Percentiles rank a stretch among this genome's conserved stretches.
phyloP scores from a whole-genome alignment of 2,329 filamentous ascomycete species.

The Xylaria sp. region DNA sequence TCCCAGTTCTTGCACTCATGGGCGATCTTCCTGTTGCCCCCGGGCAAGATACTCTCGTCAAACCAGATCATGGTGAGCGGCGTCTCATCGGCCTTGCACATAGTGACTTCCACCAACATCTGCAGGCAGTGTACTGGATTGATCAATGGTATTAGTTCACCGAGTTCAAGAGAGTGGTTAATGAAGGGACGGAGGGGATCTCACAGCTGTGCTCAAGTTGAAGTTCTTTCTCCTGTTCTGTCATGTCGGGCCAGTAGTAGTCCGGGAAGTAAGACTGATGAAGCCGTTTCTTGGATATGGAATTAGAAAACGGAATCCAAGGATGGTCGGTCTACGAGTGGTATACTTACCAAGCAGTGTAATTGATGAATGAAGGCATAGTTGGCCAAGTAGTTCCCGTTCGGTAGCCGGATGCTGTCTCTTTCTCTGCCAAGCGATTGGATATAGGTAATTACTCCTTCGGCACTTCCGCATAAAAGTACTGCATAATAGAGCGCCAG shows the following conservation, averaged over 20 bases:
- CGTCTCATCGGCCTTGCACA: constrained; percentile 25
- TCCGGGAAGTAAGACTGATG: constrained; percentile 26
- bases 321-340: too few species aligned
- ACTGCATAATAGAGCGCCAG: constrained; percentile 24
- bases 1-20: constrained; percentile 25
- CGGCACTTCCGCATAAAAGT: constrained; percentile 24
- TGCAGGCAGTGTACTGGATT: constrained; percentile 22
- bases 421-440: constrained; percentile 20
- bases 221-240: constrained; percentile 22
- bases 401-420: constrained; percentile 22
- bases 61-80: constrained; percentile 26
- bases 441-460: constrained; percentile 23
- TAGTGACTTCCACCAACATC: constrained; percentile 23
- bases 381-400: constrained; percentile 25
- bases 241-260: constrained; percentile 23
- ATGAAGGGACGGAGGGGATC: neutral
- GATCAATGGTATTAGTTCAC: neutral
- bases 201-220: constrained; percentile 23
- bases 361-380: constrained; percentile 25
- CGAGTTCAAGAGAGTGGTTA: too few species aligned
- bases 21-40: constrained; percentile 23
- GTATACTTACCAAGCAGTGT: constrained; percentile 19
- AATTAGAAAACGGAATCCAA: too few species aligned
- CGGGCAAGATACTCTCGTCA: constrained; percentile 23
- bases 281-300: constrained; percentile 18